Percentiles rank a stretch among this genome's conserved stretches.
Evolutionary conservation across 192 early-diverging fungal species (phyloP).

Genomic region (Helicostylum pulchrum): DNA sequence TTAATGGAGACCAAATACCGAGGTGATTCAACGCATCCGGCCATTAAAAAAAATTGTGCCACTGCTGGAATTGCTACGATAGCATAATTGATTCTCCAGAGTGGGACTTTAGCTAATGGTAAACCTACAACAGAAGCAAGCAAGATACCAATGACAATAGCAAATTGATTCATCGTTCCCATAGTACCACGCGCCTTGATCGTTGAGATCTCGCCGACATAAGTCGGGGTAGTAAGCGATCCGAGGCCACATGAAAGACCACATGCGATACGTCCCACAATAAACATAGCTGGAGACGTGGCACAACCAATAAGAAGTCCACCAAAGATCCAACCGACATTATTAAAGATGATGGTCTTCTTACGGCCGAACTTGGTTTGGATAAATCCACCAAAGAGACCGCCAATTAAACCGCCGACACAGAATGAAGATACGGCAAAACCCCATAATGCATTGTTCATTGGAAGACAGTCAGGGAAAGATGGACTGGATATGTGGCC

Average conservation of each 20-base stretch:
- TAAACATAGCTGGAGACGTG: slow-evolving; percentile 57
- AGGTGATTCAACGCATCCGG: slow-evolving; percentile 76
- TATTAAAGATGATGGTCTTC: slow-evolving; percentile 60
- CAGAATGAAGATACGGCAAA: slow-evolving; percentile 46
- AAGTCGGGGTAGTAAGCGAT: slow-evolving; percentile 55
- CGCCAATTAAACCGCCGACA: slow-evolving; percentile 56
- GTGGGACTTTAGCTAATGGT: slow-evolving; percentile 53
- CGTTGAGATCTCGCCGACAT: slow-evolving; percentile 78
- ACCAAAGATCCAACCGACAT: slow-evolving; percentile 65
- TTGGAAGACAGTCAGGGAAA: slow-evolving; percentile 38
- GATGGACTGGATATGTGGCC: background rate
- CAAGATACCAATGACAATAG: slow-evolving; percentile 78
- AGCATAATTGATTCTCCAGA: slow-evolving; percentile 71
- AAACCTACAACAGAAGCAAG: slow-evolving; percentile 65
- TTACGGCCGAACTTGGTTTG: slow-evolving; percentile 46
- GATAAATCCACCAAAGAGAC: slow-evolving; percentile 50
- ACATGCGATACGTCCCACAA: slow-evolving; percentile 68
- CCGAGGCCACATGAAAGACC: slow-evolving; percentile 75
- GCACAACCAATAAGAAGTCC: slow-evolving; percentile 62
- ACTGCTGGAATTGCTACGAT: slow-evolving; percentile 60
- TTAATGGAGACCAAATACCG: slow-evolving; percentile 66
- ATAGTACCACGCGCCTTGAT: slow-evolving; percentile 63
- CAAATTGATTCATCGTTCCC: slow-evolving; percentile 74
- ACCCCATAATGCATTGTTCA: slow-evolving; percentile 35
- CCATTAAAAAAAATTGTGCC: slow-evolving; percentile 56